phyloP scores from a whole-genome alignment of 805 yeast genomes.

The baker's yeast (Saccharomyces cerevisiae) region DNA sequence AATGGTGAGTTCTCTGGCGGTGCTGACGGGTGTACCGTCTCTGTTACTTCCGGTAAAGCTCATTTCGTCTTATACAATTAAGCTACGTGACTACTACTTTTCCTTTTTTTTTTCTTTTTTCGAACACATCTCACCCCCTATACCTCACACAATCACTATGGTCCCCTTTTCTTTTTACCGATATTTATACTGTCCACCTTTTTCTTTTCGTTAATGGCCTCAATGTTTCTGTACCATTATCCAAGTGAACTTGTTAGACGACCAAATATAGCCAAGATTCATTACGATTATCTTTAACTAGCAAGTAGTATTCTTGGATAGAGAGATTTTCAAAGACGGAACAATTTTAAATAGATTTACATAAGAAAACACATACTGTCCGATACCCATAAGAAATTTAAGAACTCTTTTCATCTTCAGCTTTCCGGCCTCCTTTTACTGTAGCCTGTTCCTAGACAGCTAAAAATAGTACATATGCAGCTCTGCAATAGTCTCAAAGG shows the following conservation, averaged over 20 bases:
- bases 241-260: background rate
- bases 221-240: background rate
- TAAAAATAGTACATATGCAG: background rate
- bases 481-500: background rate
- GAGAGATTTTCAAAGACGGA: background rate
- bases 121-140: background rate
- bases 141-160: background rate
- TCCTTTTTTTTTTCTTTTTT: background rate
- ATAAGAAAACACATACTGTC: background rate
- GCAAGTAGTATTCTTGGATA: background rate
- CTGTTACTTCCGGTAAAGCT: constrained; percentile 78
- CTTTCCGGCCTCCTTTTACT: background rate
- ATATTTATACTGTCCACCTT: background rate
- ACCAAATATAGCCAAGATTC: background rate
- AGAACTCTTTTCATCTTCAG: background rate
- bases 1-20: constrained; percentile 56
- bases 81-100: background rate
- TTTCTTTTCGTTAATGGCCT: background rate
- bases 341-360: background rate
- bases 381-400: background rate
- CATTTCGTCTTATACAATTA: constrained; percentile 62
- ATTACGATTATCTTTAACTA: background rate
- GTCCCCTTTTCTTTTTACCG: constrained; percentile 1
- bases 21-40: constrained; percentile 86
- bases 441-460: background rate